These are phyloP conservation scores for Auxenochlorella pyrenoidosa DNA, from an alignment of 139 green algal species.

Conservation along the genomic window DNA sequence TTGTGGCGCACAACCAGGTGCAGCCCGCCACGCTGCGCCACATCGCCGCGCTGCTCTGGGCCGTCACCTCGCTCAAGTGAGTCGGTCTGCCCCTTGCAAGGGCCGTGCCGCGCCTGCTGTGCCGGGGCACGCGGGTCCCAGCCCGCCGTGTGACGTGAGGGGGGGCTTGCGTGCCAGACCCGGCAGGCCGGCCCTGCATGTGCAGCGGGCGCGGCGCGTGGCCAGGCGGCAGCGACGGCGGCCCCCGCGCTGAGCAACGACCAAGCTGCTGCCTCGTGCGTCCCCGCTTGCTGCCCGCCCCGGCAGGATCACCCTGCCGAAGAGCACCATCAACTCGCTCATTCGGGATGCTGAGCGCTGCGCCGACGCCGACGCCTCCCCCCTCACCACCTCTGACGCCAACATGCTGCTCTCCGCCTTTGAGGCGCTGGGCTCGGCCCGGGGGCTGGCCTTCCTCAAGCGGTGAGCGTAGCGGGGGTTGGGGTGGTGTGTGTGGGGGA, in stretches of 20 bases:
- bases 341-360: background rate
- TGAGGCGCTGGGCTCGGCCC: background rate
- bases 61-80: background rate
- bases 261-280: no score
- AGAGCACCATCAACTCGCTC: background rate
- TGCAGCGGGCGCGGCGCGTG: background rate
- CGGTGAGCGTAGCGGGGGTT: no score
- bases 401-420: constrained; percentile 26
- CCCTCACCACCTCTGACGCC: constrained; percentile 13
- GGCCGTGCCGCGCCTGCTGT: no score
- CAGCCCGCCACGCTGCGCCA: constrained; percentile 13
- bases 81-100: background rate
- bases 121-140: no score
- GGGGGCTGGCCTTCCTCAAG: constrained; percentile 12
- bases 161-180: no score
- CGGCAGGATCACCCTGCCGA: background rate
- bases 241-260: no score
- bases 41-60: background rate
- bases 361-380: background rate
- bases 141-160: no score
- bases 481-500: no score
- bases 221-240: background rate
- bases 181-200: no score
- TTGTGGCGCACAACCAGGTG: background rate
- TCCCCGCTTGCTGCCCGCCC: no score